Evolutionary conservation across 345 rosid species (phyloP), one percentile per base, ranked within the genome.

Genomic region (Ceriops tagal): DNA sequence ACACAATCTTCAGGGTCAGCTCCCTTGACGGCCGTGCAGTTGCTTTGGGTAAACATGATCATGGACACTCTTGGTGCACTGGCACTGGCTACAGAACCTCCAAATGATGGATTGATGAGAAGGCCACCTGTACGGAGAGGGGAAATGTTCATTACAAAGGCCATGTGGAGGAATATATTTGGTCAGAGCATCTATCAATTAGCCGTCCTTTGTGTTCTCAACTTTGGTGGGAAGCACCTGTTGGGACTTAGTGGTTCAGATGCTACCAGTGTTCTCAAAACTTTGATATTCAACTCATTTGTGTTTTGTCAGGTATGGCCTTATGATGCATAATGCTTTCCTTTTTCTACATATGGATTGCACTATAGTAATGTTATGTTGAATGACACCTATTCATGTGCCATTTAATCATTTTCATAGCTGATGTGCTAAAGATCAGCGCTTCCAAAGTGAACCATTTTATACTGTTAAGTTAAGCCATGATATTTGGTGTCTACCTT

Each of bases 111-210:
- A n/a, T 68, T 79, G 59, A 79, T 79, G 83, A 19, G 34, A 47
- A 64, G 67, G 58, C 60, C 58, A 19, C 79, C 83, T 3, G 66
- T 75, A 11, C 62, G 62, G 6, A 72, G 72, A 63, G 62, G 74
- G 47, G 74, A 84, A 64, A 88, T 89, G 73, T 95, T 95, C 74
- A 88, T 95, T 65, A 89, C 96, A 28, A 88, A 32, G 77, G 73
- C 85, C 51, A 95, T 95, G 97, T 91, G 97, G 99, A 83, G 96
- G 76, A 91, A 95, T 74, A 89, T 95, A 69, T 76, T 88, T 64
- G 99, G 97, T 58, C 97, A 95, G 78, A 87, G 97, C 69, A 87
- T 89, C 35, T 95, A 91, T 73, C 80, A 77, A 46, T 66, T 77
- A 57, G 35, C 6, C 19, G 57, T 72, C 18, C 80, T 77, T 58